These are phyloP conservation scores for Penicillium sp. DNA, from an alignment of 2,329 filamentous ascomycete genomes.

Conservation along the genomic window DNA sequence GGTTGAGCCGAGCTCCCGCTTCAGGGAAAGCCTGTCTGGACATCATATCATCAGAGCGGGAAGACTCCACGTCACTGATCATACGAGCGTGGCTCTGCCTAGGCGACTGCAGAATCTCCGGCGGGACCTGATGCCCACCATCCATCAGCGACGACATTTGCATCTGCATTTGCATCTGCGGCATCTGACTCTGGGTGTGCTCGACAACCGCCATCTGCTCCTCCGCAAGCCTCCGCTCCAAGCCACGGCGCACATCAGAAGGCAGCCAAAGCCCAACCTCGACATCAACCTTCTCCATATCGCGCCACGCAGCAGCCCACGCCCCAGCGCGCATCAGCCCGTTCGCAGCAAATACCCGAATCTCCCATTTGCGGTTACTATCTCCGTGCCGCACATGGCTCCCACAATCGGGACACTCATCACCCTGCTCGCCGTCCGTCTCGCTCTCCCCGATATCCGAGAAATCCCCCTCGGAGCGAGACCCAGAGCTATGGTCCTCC, in stretches of 20 bases:
- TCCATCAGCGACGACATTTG: background rate
- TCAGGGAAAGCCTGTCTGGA: slow-evolving; percentile 1
- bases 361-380: slow-evolving; percentile 54
- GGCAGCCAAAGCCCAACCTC: slow-evolving; percentile 74
- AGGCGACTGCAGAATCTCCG: slow-evolving; percentile 5
- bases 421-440: slow-evolving; percentile 37
- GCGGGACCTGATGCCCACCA: background rate
- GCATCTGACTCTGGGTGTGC: background rate
- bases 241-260: slow-evolving; percentile 49
- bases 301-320: slow-evolving; percentile 90
- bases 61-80: slow-evolving; percentile 12
- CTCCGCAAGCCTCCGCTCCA: slow-evolving; percentile 47
- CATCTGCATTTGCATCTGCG: slow-evolving; percentile 7
- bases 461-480: slow-evolving; percentile 25
- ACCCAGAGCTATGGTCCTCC: slow-evolving; percentile 24
- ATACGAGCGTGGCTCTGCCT: slow-evolving; percentile 8
- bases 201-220: slow-evolving; percentile 36
- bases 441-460: slow-evolving; percentile 34
- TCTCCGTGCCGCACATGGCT: slow-evolving; percentile 45
- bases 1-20: slow-evolving; percentile 7
- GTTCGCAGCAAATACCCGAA: slow-evolving; percentile 93
- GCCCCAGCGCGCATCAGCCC: slow-evolving; percentile 88
- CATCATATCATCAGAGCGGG: background rate
- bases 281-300: slow-evolving; percentile 98
- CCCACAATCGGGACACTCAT: slow-evolving; percentile 52